Percentiles rank a stretch among this genome's conserved stretches.
These are phyloP conservation scores for Flaveria floridana DNA, from an alignment of 140 eudicot species.

Conservation along the genomic window DNA sequence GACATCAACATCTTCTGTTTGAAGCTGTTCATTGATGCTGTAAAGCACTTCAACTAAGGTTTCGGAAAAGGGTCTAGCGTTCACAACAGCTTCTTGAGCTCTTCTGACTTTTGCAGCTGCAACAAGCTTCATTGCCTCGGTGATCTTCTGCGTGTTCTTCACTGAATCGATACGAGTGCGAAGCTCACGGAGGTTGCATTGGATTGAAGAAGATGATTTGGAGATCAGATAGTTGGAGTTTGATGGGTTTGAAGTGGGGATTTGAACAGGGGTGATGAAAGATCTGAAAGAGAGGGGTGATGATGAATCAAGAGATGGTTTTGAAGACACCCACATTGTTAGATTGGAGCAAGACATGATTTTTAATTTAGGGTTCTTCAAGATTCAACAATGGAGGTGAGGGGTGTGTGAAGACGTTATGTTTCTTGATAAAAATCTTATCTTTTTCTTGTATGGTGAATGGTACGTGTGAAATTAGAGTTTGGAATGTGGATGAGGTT, in stretches of 20 bases:
- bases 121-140: conserved; percentile 98
- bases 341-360: conserved; percentile 71
- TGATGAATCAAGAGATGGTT: conserved; percentile 62
- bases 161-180: conserved; percentile 84
- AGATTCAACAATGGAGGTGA: conserved; percentile 37
- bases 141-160: conserved; percentile 91
- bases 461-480: conserved; percentile 25
- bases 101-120: conserved; percentile 96
- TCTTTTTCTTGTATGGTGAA: conserved; percentile 34
- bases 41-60: conserved; percentile 89
- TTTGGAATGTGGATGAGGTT: conserved; percentile 55
- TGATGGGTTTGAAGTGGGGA: conserved; percentile 46
- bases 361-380: conserved; percentile 25
- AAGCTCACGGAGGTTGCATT: conserved; percentile 80
- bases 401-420: conserved; percentile 28
- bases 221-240: conserved; percentile 33
- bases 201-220: conserved; percentile 53
- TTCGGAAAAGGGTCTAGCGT: conserved; percentile 84
- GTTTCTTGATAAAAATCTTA: conserved; percentile 43
- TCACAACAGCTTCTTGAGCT: conserved; percentile 93
- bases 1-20: conserved; percentile 73
- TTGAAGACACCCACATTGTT: conserved; percentile 72
- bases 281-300: conserved; percentile 61
- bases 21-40: conserved; percentile 92
- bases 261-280: conserved; percentile 51